phyloP scores from a whole-genome alignment of 139 green algal genomes.

The Tetraselmis chui region DNA sequence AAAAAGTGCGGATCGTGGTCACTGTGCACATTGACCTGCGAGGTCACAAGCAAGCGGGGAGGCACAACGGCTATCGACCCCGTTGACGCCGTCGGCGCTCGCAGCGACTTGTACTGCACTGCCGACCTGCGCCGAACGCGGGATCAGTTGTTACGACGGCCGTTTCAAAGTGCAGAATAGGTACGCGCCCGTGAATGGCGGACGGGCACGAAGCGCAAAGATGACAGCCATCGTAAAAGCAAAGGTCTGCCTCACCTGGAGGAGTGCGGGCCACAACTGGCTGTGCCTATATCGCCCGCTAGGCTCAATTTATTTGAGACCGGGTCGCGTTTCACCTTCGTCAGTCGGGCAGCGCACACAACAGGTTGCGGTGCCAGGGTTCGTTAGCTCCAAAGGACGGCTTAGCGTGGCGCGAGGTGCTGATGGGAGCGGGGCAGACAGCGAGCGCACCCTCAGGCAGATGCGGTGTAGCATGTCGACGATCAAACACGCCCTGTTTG shows the following conservation, averaged over 20 bases:
- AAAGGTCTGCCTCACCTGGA: not conserved
- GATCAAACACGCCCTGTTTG: too few species aligned
- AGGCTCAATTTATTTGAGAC: not conserved
- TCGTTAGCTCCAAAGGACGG: too few species aligned
- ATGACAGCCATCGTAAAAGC: too few species aligned
- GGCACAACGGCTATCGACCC: not conserved
- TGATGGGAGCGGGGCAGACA: too few species aligned
- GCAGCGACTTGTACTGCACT: not conserved
- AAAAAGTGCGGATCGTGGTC: not conserved
- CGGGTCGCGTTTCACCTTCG: not conserved
- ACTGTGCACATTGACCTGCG: not conserved
- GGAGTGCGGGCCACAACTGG: not conserved
- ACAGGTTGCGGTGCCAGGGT: too few species aligned
- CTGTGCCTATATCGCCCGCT: not conserved
- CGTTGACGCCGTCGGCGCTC: not conserved
- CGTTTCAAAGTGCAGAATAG: not conserved
- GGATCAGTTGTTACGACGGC: not conserved
- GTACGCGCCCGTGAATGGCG: not conserved
- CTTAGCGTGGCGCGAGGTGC: too few species aligned
- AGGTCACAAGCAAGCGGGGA: not conserved
- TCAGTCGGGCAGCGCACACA: not conserved
- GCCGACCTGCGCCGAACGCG: not conserved
- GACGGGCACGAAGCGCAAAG: too few species aligned
- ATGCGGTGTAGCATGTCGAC: too few species aligned
- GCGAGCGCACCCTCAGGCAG: too few species aligned